Evolutionary conservation across 2,329 filamentous ascomycete genomes (phyloP), one percentile per base, ranked within the genome.

Genomic region (Aaosphaeria arxii): DNA sequence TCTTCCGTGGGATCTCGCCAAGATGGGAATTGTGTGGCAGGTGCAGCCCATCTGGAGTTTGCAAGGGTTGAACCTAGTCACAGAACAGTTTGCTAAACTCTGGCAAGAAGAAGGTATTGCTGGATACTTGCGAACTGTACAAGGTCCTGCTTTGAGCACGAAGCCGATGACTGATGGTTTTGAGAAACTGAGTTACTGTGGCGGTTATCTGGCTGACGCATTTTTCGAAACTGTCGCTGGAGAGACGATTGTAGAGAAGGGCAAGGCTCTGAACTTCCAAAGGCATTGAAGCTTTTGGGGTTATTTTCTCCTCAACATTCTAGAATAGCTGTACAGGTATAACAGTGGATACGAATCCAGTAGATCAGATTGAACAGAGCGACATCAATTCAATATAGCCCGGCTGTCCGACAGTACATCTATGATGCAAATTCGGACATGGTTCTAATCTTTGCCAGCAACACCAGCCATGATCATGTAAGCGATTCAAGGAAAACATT

Each of bases 11-110:
- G 67, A 71, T 42, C 43, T 73, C 46, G 67, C 71, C 46, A 68
- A 70, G 53, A 57, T 71, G 51, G 65, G 69, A 6, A 56, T 73
- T 5, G 66, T 68, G 4, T 74, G 70, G 71, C 71, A 74, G 47
- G 68, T 73, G 1, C 70, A 74, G 62, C 71, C 70, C 1, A 71
- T 73, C 45, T 73, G 68, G 65, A 57, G 57, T 28, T 44, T 71
- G 9, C 63, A 68, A 39, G 71, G 71, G 0, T 49, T 71, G 13
- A 70, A 71, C 47, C 53, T 66, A 45, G 54, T 57, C 11, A 63
- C 67, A 4, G 66, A 71, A 44, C 55, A 63, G 51, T 69, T 71
- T 53, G 57, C 59, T 11, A 59, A 64, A 50, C 49, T 63, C 44
- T 73, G 66, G 67, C 56, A 52, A 28, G 55, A 66, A 32, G 58